Base-by-base conservation (phyloP, 192 early-diverging fungal genomes). In the Coemansia aciculifera region DNA sequence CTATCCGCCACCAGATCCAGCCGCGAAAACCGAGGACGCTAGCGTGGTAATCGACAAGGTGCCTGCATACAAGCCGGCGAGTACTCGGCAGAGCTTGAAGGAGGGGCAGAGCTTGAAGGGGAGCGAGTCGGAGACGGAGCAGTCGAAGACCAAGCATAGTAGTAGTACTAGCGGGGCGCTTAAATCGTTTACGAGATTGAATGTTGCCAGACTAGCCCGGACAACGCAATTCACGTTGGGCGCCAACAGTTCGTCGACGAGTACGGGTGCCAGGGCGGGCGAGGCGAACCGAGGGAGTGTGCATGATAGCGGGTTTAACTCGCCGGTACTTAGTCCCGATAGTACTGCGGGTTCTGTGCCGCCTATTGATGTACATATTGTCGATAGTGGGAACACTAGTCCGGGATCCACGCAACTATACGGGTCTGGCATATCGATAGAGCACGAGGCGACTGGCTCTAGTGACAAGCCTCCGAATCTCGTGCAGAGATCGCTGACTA, bases 1-100 rank as follows among this genome's bases (percentile, higher is more conserved):
- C 27, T 21, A 63, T 43, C 79, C 79, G 32, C 79, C 79, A 0
- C 48, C 61, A 0, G 79, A 82, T 44, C 79, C 79, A 4, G 68
- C 74, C 6, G 43, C 66, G 54, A 0, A 59, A 37, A 36, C 34
- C 34, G 34, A 27, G 27, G 32, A 39, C 24, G 1, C 61, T 43
- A 19, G 29, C 42, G n/a, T 40, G 52, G 24, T 38, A 13, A 11
- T 39, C 44, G 65, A 42, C 54, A 2, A 29, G 3, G 51, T 52
- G 23, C 51, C 51, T 12, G 51, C 51, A 11, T 52, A 52, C 24
- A 52, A 24, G 12, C 3, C 51, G 24, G 24, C 11, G 10, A 52
- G 44, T 5, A 7, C 44, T 7, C 15, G 12, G 24, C 21, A 12
- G 24, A 29, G 24, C 51, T 1, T 52, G 10, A 52, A 29, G 51